Evolutionary conservation across 495 filamentous ascomycete species (phyloP).

Genomic region (Articulospora tetracladia): DNA sequence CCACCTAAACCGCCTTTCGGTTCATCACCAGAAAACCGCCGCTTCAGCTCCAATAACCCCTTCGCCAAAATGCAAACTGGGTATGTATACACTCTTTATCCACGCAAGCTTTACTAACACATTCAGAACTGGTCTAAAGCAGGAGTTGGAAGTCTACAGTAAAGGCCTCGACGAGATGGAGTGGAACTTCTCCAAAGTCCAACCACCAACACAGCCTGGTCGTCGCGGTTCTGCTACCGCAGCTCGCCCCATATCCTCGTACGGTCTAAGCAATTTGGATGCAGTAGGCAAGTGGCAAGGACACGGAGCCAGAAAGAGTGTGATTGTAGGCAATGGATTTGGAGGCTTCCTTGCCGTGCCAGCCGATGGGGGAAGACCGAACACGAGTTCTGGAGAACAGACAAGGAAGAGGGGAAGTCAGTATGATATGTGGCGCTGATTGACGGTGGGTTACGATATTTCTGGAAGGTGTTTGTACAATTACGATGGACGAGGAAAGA

Average conservation of each 20-base stretch:
- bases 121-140: slow-evolving; percentile 36
- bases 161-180: slow-evolving; percentile 82
- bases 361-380: slow-evolving; percentile 37
- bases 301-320: slow-evolving; percentile 41
- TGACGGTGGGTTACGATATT: neutral
- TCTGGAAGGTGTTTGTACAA: neutral
- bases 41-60: slow-evolving; percentile 17
- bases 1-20: slow-evolving; percentile 5
- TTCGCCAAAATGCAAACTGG: slow-evolving; percentile 6
- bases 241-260: slow-evolving; percentile 43
- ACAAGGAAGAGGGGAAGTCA: slow-evolving; percentile 18
- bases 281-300: slow-evolving; percentile 14
- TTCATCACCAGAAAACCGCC: neutral
- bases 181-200: slow-evolving; percentile 66
- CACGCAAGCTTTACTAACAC: neutral
- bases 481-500: neutral
- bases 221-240: slow-evolving; percentile 22
- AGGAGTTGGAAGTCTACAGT: slow-evolving; percentile 75
- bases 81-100: neutral
- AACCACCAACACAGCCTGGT: slow-evolving; percentile 24
- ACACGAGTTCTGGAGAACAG: slow-evolving; percentile 16
- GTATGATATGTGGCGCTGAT: slow-evolving; percentile 25
- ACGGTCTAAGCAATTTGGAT: slow-evolving; percentile 33
- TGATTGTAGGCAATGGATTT: slow-evolving; percentile 63
- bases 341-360: slow-evolving; percentile 83